Base-by-base conservation (phyloP, 2,329 filamentous ascomycete species). In the Apiospora rasikravindrae region DNA sequence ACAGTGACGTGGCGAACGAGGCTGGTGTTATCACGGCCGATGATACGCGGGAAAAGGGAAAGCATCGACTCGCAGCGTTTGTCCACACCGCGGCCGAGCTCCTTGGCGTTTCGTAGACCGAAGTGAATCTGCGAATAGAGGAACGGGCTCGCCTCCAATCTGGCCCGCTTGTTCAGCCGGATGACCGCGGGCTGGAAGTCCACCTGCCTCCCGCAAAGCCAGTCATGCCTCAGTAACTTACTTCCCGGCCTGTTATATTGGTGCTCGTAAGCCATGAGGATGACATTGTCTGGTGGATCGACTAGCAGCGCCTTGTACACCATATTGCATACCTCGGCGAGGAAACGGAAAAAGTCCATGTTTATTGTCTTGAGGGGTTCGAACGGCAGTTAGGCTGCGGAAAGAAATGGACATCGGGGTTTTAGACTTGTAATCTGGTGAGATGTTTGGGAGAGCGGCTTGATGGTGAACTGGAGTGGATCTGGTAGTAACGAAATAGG, bases 81-180 rank as follows among this genome's bases (percentile, higher is more conserved):
- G 6, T 22, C 6, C 4, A 0, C 26, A 8, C 1, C 11, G 4
- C 13, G 4, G 24, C 0, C 3, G 5, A 8, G 10, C 8, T 5
- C 0, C 5, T 37, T 7, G 33, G 8, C 5, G 26, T 57, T 49
- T 10, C 22, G 53, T 10, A 57, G 53, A 2, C 10, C 13, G 29
- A 57, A 61, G 53, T 14, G 29, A 16, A 37, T 61, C 26, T 11
- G 29, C 29, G 53, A 33, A 29, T 61, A 61, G 2, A 61, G 16
- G 19, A 61, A 0, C 5, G 16, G 16, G 29, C 29, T 37, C 10
- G 16, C 53, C 16, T 61, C 53, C 16, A 1, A 8, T 4, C 11
- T 37, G 26, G 53, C 2, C 53, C 37, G 53, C 2, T 33, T 19
- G 16, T 11, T 61, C 26, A 61, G 5, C 16, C 29, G 53, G 29